These are phyloP conservation scores for Cryptosporidium viatorum DNA, from an alignment of 169 alveolate genomes.

Conservation along the genomic window DNA sequence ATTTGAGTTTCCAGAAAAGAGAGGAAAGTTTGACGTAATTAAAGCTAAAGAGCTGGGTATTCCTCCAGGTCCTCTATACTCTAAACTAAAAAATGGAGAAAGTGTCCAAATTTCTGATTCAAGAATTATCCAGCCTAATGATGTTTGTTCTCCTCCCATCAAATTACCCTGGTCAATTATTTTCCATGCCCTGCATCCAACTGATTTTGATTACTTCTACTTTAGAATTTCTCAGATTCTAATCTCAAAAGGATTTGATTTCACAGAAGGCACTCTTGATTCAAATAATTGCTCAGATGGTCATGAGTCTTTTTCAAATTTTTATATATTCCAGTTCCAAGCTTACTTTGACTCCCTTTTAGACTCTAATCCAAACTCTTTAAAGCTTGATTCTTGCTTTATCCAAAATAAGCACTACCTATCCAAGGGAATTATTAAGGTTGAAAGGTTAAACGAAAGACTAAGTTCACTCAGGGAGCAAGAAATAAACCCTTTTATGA, in stretches of 20 bases:
- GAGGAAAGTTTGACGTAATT: conserved; percentile 82
- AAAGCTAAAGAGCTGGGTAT: conserved; percentile 85
- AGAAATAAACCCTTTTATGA: conserved; percentile 37
- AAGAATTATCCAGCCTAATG: conserved; percentile 82
- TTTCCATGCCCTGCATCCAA: conserved; percentile 61
- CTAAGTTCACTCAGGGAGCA: not conserved
- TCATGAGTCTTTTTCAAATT: not conserved
- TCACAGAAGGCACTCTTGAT: not conserved
- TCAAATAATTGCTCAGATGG: not conserved
- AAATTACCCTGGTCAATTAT: conserved; percentile 79
- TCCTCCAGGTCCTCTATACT: conserved; percentile 88
- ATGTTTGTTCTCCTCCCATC: conserved; percentile 87
- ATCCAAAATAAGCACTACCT: not conserved
- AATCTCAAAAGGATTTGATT: not conserved
- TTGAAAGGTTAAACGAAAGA: not conserved
- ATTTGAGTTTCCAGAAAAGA: conserved; percentile 79
- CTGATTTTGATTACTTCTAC: not conserved
- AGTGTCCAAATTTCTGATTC: conserved; percentile 82
- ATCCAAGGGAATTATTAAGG: conserved; percentile 8
- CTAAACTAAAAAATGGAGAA: conserved; percentile 88
- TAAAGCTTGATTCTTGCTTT: conserved; percentile 2
- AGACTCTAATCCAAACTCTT: not conserved
- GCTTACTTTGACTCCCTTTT: not conserved
- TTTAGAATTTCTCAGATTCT: not conserved
- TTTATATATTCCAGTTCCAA: conserved; percentile 5